Conservation (phyloP, 2,329 filamentous ascomycete genomes). For the Colletotrichum lini region DNA sequence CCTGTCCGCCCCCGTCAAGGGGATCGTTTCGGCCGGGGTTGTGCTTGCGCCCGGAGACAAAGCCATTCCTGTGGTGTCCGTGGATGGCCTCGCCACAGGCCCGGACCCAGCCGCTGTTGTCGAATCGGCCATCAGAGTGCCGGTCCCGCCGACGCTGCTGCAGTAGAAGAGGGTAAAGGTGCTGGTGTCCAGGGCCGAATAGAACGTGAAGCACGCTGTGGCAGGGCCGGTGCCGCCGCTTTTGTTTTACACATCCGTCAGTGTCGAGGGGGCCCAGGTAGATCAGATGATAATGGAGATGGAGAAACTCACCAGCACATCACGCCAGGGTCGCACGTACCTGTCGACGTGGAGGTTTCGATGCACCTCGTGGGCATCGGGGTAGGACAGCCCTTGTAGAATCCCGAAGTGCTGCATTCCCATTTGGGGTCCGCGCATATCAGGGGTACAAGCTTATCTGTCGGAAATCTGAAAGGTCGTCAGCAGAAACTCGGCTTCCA, state of each 20-base stretch:
- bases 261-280: no score
- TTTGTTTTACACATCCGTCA: background rate
- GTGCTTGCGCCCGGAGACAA: no score
- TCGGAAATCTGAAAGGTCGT: background rate
- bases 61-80: background rate
- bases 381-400: conserved; percentile 16
- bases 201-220: conserved; percentile 21
- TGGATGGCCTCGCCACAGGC: background rate
- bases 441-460: background rate
- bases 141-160: background rate
- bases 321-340: background rate
- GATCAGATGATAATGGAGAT: no score
- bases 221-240: background rate
- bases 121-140: background rate
- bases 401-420: conserved; percentile 18
- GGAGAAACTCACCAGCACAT: conserved; percentile 17
- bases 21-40: no score
- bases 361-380: conserved; percentile 25
- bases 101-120: background rate
- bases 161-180: conserved; percentile 22
- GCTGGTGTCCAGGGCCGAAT: background rate
- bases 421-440: background rate
- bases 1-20: no score
- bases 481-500: background rate
- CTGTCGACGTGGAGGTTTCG: background rate